A percentile compares a stretch with the other conserved stretches of the same genome.
These are phyloP conservation scores for Rutstroemia sp. DNA, from an alignment of 2,329 filamentous ascomycete genomes.

Conservation along the genomic window DNA sequence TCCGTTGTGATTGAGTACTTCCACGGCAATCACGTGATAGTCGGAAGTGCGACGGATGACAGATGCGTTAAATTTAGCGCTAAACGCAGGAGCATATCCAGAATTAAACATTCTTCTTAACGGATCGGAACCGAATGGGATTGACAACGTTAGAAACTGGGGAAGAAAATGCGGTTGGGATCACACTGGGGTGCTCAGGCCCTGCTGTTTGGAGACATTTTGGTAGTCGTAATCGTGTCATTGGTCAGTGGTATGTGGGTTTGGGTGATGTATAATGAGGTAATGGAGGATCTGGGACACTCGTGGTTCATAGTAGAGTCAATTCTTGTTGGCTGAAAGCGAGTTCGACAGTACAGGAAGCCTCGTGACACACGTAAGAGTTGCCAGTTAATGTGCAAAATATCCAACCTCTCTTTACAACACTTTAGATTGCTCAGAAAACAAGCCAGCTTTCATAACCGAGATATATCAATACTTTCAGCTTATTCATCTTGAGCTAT, in stretches of 20 bases:
- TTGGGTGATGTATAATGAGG: not conserved
- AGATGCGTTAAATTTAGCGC: not conserved
- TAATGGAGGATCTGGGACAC: not conserved
- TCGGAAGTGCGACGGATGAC: not conserved
- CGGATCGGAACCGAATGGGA: not conserved
- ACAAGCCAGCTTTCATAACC: too few species aligned
- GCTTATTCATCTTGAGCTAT: too few species aligned
- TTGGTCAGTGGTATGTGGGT: not conserved
- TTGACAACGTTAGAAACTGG: not conserved
- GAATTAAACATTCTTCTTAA: not conserved
- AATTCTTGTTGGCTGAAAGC: not conserved
- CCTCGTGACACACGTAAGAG: too few species aligned
- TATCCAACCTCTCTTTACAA: too few species aligned
- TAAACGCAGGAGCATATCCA: not conserved
- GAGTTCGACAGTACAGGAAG: not conserved
- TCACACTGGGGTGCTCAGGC: not conserved
- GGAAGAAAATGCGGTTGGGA: not conserved
- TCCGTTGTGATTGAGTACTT: too few species aligned
- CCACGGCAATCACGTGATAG: too few species aligned
- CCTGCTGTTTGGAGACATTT: too few species aligned
- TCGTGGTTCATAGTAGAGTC: not conserved
- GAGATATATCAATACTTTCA: too few species aligned
- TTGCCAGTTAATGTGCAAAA: too few species aligned
- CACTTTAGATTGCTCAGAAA: too few species aligned
- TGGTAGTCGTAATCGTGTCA: not conserved